These are phyloP conservation scores for Cyberlindnera americana DNA, from an alignment of 805 yeast genomes.

Conservation along the genomic window DNA sequence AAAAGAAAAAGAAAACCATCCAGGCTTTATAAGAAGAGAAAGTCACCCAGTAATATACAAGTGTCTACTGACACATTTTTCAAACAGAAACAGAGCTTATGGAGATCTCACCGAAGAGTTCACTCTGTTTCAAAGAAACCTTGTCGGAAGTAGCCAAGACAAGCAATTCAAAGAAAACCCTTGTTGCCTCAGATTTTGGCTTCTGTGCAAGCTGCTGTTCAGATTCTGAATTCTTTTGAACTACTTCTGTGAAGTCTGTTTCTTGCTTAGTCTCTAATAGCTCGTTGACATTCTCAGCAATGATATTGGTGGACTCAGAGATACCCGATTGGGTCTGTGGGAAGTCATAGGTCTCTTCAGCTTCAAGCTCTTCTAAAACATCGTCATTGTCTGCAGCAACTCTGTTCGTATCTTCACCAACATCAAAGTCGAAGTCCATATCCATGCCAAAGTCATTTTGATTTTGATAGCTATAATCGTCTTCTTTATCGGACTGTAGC, in stretches of 20 bases:
- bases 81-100: conserved; percentile 5
- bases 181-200: conserved; percentile 57
- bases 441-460: conserved; percentile 18
- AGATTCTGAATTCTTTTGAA: conserved; percentile 28
- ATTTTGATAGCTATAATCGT: background rate
- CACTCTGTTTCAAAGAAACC: conserved; percentile 55
- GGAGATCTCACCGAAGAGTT: conserved; percentile 54
- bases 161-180: conserved; percentile 75
- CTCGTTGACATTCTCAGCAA: conserved; percentile 24
- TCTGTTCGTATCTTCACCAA: conserved; percentile 25
- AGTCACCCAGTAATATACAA: background rate
- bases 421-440: conserved; percentile 33
- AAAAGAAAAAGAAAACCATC: background rate
- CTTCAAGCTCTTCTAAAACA: conserved; percentile 18
- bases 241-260: conserved; percentile 36
- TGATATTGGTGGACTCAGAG: conserved; percentile 48
- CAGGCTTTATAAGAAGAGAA: background rate
- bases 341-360: conserved; percentile 16
- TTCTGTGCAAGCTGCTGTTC: conserved; percentile 33
- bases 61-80: background rate
- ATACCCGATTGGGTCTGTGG: conserved; percentile 29
- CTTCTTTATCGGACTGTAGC: conserved; percentile 13
- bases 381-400: conserved; percentile 7
- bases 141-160: conserved; percentile 80
- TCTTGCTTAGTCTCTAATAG: conserved; percentile 2